Conservation (phyloP, 2,329 filamentous ascomycete genomes). For the Mariannaea elegans region DNA sequence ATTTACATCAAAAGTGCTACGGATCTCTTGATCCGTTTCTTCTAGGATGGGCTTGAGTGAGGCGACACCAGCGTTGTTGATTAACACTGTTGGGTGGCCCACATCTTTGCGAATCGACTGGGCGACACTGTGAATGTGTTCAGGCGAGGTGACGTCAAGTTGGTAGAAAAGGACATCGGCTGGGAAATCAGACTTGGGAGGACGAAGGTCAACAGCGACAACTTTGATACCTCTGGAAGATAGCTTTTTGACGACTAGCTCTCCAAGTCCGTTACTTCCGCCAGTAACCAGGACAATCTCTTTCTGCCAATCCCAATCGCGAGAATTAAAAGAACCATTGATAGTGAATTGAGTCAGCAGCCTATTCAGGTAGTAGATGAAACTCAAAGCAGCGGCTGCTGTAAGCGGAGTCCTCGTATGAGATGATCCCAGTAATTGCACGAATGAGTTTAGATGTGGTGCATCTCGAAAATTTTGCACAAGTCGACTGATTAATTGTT, state of each 20-base stretch:
- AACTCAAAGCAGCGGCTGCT: too few species aligned
- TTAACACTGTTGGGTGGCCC: neutral
- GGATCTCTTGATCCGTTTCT: neutral
- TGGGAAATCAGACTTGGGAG: neutral
- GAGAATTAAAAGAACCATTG: neutral
- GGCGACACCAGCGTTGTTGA: constrained; percentile 12
- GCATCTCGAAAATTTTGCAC: too few species aligned
- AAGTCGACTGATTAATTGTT: too few species aligned
- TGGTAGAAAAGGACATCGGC: neutral
- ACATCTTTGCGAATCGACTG: neutral
- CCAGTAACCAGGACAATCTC: constrained; percentile 9
- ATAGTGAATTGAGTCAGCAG: neutral
- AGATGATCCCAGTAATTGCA: too few species aligned
- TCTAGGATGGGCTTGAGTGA: neutral
- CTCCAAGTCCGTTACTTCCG: constrained; percentile 1
- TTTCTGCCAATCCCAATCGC: constrained; percentile 1
- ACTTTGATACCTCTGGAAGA: neutral
- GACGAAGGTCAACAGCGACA: neutral
- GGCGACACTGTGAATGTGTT: neutral
- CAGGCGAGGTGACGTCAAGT: constrained; percentile 4
- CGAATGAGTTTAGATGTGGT: too few species aligned
- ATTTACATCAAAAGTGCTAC: constrained; percentile 64
- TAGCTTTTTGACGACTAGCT: neutral
- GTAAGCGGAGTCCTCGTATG: too few species aligned
- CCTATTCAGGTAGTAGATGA: too few species aligned